These are phyloP conservation scores for Cryptococcus deneoformans DNA, from an alignment of 1,284 basidiomycete species.

Conservation along the genomic window DNA sequence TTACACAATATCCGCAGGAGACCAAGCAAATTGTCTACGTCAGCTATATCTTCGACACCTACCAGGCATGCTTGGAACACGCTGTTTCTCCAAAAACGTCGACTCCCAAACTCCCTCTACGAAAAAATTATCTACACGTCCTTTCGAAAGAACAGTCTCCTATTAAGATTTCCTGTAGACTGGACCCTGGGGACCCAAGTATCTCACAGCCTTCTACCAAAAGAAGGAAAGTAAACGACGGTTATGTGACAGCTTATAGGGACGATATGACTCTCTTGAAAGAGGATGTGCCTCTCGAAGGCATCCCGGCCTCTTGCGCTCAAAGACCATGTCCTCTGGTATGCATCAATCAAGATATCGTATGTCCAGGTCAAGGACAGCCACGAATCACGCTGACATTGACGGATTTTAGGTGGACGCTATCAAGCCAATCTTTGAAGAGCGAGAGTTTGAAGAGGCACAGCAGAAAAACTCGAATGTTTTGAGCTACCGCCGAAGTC, in stretches of 20 bases:
- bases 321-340: slow-evolving; percentile 37
- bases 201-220: background rate
- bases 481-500: slow-evolving; percentile 45
- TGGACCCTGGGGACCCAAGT: background rate
- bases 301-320: slow-evolving; percentile 37
- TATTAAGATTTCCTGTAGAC: background rate
- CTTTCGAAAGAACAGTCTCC: background rate
- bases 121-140: slow-evolving; percentile 4
- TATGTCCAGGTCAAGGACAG: slow-evolving; percentile 2
- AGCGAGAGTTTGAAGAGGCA: slow-evolving; percentile 44
- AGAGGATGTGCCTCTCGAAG: slow-evolving; percentile 28
- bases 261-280: slow-evolving; percentile 30
- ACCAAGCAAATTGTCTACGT: slow-evolving; percentile 22
- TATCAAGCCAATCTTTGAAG: slow-evolving; percentile 47
- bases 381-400: background rate
- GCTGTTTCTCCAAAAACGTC: background rate
- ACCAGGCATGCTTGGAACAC: slow-evolving; percentile 19
- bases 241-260: background rate
- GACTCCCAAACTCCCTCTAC: slow-evolving; percentile 9
- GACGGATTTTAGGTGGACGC: slow-evolving; percentile 27
- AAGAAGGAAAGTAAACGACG: slow-evolving; percentile 2
- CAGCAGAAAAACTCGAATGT: slow-evolving; percentile 48
- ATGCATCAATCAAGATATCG: slow-evolving; percentile 49
- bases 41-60: slow-evolving; percentile 33
- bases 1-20: slow-evolving; percentile 11